phyloP scores from a whole-genome alignment of 495 filamentous ascomycete species.

The Terfezia claveryi region DNA sequence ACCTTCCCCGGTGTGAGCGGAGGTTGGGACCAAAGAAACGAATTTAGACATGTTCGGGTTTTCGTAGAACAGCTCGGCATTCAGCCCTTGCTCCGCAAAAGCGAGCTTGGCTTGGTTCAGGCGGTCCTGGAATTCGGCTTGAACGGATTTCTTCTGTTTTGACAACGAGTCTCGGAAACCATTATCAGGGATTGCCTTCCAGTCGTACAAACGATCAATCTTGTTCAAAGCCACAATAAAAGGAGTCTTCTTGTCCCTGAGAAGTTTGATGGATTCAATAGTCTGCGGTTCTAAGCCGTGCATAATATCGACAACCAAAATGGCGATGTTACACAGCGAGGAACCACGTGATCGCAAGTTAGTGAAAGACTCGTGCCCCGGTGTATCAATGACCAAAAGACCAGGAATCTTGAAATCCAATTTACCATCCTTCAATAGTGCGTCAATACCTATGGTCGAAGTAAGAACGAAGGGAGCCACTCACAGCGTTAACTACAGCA shows the following conservation, averaged over 20 bases:
- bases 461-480: too few species aligned
- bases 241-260: conserved; percentile 83
- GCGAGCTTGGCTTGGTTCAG: conserved; percentile 79
- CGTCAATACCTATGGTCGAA: too few species aligned
- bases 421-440: conserved; percentile 34
- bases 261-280: conserved; percentile 83
- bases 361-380: conserved; percentile 99
- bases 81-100: conserved; percentile 92
- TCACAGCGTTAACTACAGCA: conserved; percentile 50
- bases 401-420: conserved; percentile 98
- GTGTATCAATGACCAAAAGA: conserved; percentile 93
- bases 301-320: conserved; percentile 99
- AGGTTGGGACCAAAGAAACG: conserved; percentile 90
- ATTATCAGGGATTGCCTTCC: conserved; percentile 96
- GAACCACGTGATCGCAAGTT: conserved; percentile 91
- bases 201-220: conserved; percentile 96
- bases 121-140: conserved; percentile 83
- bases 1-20: conserved; percentile 93
- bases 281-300: conserved; percentile 97
- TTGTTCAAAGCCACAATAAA: conserved; percentile 99
- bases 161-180: conserved; percentile 82
- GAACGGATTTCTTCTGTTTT: conserved; percentile 80
- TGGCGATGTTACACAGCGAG: conserved; percentile 97
- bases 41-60: conserved; percentile 90
- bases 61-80: conserved; percentile 87